Conservation (phyloP, 2,329 filamentous ascomycete genomes). For the Exophiala sideris region DNA sequence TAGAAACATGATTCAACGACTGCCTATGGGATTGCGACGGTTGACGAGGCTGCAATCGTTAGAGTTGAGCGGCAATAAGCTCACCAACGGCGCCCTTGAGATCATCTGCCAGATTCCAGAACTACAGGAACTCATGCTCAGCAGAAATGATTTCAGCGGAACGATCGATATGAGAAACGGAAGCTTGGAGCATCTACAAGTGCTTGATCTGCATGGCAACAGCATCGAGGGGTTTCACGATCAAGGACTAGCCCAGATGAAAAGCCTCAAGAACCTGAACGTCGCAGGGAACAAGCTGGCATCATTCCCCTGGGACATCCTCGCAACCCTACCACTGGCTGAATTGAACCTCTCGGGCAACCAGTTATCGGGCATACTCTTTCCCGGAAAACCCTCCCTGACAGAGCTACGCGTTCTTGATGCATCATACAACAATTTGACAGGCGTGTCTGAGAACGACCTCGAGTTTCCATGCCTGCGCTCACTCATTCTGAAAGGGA, state of each 20-base stretch:
- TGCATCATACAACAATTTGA: conserved; percentile 72
- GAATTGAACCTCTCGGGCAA: conserved; percentile 79
- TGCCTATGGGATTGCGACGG: conserved; percentile 73
- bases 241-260: conserved; percentile 64
- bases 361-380: conserved; percentile 49
- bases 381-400: conserved; percentile 47
- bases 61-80: conserved; percentile 80
- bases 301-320: conserved; percentile 52
- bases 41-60: conserved; percentile 72
- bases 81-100: conserved; percentile 68
- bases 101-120: conserved; percentile 69
- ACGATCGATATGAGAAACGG: conserved; percentile 62
- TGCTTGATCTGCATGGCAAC: conserved; percentile 79
- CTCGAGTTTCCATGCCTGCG: conserved; percentile 70
- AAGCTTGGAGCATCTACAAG: conserved; percentile 67
- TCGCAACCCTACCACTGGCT: conserved; percentile 16
- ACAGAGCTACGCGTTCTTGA: conserved; percentile 76
- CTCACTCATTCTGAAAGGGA: conserved; percentile 73
- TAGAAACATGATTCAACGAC: conserved; percentile 68
- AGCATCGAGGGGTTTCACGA: conserved; percentile 63
- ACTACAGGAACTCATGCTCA: conserved; percentile 76
- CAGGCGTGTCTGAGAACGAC: conserved; percentile 46
- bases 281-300: conserved; percentile 77
- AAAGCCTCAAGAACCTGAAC: conserved; percentile 67
- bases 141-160: conserved; percentile 71